Conservation (phyloP, 257 asterid species). For the Primulina huaijiensis region DNA sequence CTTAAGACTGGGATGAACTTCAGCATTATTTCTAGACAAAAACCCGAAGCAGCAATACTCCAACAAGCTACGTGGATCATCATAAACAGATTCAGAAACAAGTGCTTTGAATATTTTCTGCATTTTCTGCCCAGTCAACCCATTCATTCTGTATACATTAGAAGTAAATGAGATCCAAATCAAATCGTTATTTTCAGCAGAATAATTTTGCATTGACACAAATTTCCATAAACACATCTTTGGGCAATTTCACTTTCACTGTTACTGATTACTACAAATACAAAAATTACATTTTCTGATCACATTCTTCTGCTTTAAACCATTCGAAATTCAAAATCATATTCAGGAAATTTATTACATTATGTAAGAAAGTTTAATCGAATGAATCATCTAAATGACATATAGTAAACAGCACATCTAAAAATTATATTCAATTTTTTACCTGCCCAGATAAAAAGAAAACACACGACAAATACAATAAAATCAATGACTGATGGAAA, state of each 20-base stretch:
- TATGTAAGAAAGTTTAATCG: neutral
- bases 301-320: neutral
- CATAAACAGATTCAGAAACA: conserved; percentile 63
- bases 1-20: conserved; percentile 87
- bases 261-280: neutral
- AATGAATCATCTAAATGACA: conserved; percentile 6
- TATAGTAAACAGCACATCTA: neutral
- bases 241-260: neutral
- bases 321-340: conserved; percentile 4
- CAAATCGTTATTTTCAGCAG: conserved; percentile 20
- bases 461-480: conserved; percentile 1
- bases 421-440: neutral
- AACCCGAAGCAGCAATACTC: conserved; percentile 97
- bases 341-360: neutral
- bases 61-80: conserved; percentile 76
- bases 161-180: conserved; percentile 21
- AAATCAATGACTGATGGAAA: neutral
- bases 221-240: conserved; percentile 4
- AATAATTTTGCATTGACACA: conserved; percentile 15
- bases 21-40: conserved; percentile 69
- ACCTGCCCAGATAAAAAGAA: neutral
- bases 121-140: conserved; percentile 86
- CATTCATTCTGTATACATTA: conserved; percentile 88
- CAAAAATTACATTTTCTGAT: neutral
- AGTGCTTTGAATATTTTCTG: conserved; percentile 83